Conservation (phyloP, 208 protist species). For the Trypanosoma scelopori region DNA sequence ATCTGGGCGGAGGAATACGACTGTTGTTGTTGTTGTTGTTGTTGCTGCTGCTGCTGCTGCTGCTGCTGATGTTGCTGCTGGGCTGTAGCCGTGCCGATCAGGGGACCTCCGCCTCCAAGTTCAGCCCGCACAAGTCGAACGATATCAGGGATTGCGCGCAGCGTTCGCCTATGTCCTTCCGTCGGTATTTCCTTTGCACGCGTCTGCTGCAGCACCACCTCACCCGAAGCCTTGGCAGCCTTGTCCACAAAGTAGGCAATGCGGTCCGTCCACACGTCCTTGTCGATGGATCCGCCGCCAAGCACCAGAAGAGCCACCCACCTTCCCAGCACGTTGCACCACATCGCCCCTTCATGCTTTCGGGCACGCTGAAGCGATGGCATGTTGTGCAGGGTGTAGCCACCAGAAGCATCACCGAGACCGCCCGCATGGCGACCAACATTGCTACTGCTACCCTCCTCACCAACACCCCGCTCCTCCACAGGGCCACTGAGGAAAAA, state of each 20-base stretch:
- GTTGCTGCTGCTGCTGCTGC: constrained; percentile 12
- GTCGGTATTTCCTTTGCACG: background rate
- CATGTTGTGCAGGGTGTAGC: background rate
- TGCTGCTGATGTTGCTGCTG: constrained; percentile 19
- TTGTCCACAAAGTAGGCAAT: constrained; percentile 45
- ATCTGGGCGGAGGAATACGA: background rate
- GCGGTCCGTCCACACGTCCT: constrained; percentile 66
- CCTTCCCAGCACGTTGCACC: constrained; percentile 63
- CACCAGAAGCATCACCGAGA: background rate
- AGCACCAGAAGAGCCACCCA: constrained; percentile 60
- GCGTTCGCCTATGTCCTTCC: constrained; percentile 1
- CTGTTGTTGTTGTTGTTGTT: constrained; percentile 24
- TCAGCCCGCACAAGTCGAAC: constrained; percentile 20
- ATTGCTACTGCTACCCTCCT: constrained; percentile 1
- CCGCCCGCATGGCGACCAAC: background rate
- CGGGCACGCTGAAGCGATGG: constrained; percentile 14
- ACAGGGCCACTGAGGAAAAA: constrained; percentile 62
- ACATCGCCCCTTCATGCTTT: constrained; percentile 47
- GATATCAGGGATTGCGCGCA: constrained; percentile 9
- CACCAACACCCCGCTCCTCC: constrained; percentile 31
- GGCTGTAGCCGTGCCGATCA: constrained; percentile 5
- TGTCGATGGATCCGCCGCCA: constrained; percentile 57
- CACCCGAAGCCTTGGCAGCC: constrained; percentile 15
- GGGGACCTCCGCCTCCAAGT: constrained; percentile 16
- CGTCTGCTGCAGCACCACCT: constrained; percentile 6